Base-by-base conservation (phyloP, 1,139 yeast genomes). In the Kodamaea derodonti region DNA sequence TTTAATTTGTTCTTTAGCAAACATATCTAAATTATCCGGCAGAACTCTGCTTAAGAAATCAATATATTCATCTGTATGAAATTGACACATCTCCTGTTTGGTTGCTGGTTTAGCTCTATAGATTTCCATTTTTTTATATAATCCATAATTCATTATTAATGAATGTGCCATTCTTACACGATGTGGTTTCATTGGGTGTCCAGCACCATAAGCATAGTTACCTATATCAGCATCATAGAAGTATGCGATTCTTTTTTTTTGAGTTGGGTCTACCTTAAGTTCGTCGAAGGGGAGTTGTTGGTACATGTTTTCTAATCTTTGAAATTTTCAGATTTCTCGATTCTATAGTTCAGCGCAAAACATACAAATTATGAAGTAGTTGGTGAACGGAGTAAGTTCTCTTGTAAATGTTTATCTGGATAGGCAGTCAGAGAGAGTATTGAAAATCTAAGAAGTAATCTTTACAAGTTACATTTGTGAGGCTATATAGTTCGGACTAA, bases 141-240 rank as follows among this genome's bases (percentile, higher is more conserved):
- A 72, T 2, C 97, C 98, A 57, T 92, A 92, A 65, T 92, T 92
- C 97, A 92, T 92, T 49, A 92, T 85, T 52, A 92, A 72, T 24
- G 95, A 84, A 60, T 92, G 97, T 6, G 97, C 95, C 97, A 90
- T 90, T 78, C 97, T 83, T 69, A 92, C 90, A 58, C 97, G 80
- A 59, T 90, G 97, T 20, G 97, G 97, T 55, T 92, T 92, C 97
- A 90, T 90, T 33, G 97, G 97, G 60, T 92, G 98, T 20, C 97
- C 97, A 8, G 97, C 94, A 40, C 97, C 97, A 58, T 92, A 92
- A 30, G 97, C 95, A 60, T 90, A 92, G 64, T 92, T 92, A 24
- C 97, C 97, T 33, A 92, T 95, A 58, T 92, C 97, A 28, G 95
- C 72, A 46, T 69, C 75, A 45, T 69, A 69, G 51, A 69, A 69